A percentile compares a stretch with the other conserved stretches of the same genome.
Conservation (phyloP, 768 basidiomycete species). For the Lactarius hatsudake region DNA sequence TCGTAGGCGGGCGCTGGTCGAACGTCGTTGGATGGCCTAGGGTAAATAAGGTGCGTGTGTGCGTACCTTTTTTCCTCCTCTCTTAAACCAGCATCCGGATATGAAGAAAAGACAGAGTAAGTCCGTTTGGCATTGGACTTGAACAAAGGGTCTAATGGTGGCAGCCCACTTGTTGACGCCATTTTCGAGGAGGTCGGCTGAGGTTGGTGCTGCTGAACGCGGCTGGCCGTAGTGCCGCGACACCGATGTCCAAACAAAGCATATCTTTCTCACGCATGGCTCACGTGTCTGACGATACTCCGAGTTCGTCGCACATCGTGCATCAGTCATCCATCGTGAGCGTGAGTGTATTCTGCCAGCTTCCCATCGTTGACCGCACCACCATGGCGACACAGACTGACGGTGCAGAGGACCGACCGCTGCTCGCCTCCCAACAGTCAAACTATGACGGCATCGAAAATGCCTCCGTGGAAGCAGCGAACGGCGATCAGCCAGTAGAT, state of each 20-base stretch:
- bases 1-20: slow-evolving; percentile 60
- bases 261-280: slow-evolving; percentile 2
- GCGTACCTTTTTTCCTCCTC: slow-evolving; percentile 74
- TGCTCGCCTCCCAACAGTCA: slow-evolving; percentile 5
- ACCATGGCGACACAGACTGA: slow-evolving; percentile 10
- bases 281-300: too few relatives aligned
- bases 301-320: not conserved
- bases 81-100: slow-evolving; percentile 53
- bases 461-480: not conserved
- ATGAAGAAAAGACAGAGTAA: slow-evolving; percentile 63
- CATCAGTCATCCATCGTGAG: not conserved
- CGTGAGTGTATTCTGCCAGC: not conserved
- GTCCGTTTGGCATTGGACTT: slow-evolving; percentile 68
- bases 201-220: not conserved
- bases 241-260: not conserved
- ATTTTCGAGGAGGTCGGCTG: slow-evolving; percentile 2
- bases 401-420: slow-evolving; percentile 15
- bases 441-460: not conserved
- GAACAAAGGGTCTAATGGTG: slow-evolving; percentile 65
- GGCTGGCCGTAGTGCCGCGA: not conserved
- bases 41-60: not conserved
- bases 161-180: slow-evolving; percentile 46
- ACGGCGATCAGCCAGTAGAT: not conserved
- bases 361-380: not conserved
- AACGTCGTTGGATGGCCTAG: not conserved